Base-by-base conservation (phyloP, 208 protist species). In the Borovskyia barvae region DNA sequence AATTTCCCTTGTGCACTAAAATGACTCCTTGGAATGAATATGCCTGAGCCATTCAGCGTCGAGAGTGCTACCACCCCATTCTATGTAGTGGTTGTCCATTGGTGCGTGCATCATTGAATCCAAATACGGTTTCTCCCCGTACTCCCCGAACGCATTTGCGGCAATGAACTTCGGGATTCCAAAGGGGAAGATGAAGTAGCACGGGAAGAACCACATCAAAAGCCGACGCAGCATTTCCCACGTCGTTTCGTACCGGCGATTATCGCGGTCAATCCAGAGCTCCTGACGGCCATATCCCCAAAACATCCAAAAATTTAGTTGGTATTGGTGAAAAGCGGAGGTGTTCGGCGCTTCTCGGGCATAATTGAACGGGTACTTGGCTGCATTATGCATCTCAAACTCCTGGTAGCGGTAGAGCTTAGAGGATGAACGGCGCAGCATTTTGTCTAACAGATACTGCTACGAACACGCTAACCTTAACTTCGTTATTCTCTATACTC, bases 251-350 rank as follows among this genome's bases (percentile, higher is more conserved):
- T 94, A 94, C 17, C 84, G 83, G 56, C 87, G 75, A 12, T 66
- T 85, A 51, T 92, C 82, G 28, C 77, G 55, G 67, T 94, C 87
- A 47, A 94, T 77, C 85, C 87, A 94, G 24, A 94, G 60, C 53
- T 94, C 87, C 51, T 94, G 84, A 6, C 87, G 77, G 20, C 84
- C 85, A 66, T 71, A 94, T 25, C 87, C 87, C 80, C 85, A 94
- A 47, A 85, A 84, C 87, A 92, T 91, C 85, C 87, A 94, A 52
- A 94, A 90, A 58, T 89, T 94, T 40, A 92, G 61, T 24, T 92
- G 87, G 53, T 90, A 87, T 54, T 94, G 87, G 1, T 85, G 71
- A 59, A 94, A 94, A 9, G 86, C 81, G 41, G 87, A 94, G 2
- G 87, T 94, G 68, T 94, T 94, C 5, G 87, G 87, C 4, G 87